Evolutionary conservation across 1,284 basidiomycete genomes (phyloP), one percentile per base, ranked within the genome.

Genomic region (Sanghuangporus baumii): DNA sequence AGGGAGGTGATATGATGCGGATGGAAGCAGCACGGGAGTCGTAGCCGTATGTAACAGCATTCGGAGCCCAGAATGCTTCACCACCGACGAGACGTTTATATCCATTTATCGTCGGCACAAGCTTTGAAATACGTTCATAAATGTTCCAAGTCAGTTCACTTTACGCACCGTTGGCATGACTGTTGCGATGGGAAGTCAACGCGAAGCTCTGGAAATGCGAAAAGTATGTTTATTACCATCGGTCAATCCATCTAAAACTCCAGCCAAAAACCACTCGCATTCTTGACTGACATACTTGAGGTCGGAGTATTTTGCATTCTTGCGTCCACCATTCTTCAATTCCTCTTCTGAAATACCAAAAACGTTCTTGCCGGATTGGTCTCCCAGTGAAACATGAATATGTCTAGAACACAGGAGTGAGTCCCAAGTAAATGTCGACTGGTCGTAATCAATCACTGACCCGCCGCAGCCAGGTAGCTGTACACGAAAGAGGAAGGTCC

Each of bases 21-120:
- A 98, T 85, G 9, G 93, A 94, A 1, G 94, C 95, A 0, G 89
- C 87, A 37, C 96, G 90, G 23, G 93, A 95, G 76, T 98, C 96
- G 74, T 96, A 98, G 2, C 95, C 96, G 72, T 95, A 98, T 2
- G 93, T 94, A 34, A 93, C 82, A 7, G 93, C 88, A 71, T 95
- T 96, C 2, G 95, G 95, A 1, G 95, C 95, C 93, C 94, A 97
- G 79, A 91, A 96, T 1, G 91, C 88, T 72, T 94, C 93, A 18
- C 95, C 95, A n/a, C 92, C 95, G 16, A 94, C 88, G 12, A 99
- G 84, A 20, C 96, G 91, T 74, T 98, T 99, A 79, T 98, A 99
- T n/a, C 94, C 94, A 71, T 96, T 96, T 74, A 97, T 90, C 0
- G 91, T 97, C 0, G 95, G 94, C 40, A 96, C 95, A 62, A 97